phyloP scores from a whole-genome alignment of 768 basidiomycete genomes.

The Calocera cornea region DNA sequence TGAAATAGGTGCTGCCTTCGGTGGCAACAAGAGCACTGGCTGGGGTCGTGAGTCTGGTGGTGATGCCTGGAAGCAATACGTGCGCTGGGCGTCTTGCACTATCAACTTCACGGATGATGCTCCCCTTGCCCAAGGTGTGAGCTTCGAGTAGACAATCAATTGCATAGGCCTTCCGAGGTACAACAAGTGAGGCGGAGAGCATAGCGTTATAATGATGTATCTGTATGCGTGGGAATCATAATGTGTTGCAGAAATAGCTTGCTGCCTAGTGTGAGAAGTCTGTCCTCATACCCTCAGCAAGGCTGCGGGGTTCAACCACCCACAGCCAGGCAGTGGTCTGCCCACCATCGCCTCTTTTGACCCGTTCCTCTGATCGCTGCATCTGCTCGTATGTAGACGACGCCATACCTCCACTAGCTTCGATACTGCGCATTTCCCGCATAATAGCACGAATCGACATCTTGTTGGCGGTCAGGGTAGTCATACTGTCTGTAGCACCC shows the following conservation, averaged over 20 bases:
- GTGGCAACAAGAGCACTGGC: slow-evolving; percentile 71
- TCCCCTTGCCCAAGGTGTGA: slow-evolving; percentile 86
- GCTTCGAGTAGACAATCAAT: slow-evolving; percentile 35
- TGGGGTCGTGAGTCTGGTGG: slow-evolving; percentile 93
- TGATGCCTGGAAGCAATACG: slow-evolving; percentile 97
- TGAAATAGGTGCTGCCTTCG: slow-evolving; percentile 77
- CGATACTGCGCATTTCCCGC: slow-evolving; percentile 36
- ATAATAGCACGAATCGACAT: slow-evolving; percentile 64
- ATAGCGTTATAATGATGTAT: neutral
- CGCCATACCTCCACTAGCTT: slow-evolving; percentile 26
- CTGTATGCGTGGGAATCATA: neutral
- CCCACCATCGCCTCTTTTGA: slow-evolving; percentile 7
- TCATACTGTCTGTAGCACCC: slow-evolving; percentile 59
- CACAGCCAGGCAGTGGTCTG: slow-evolving; percentile 40
- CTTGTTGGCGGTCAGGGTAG: slow-evolving; percentile 77
- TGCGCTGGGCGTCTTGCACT: slow-evolving; percentile 73
- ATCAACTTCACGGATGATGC: slow-evolving; percentile 84
- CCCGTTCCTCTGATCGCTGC: slow-evolving; percentile 10
- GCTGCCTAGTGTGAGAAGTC: slow-evolving; percentile 8
- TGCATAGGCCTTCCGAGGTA: neutral
- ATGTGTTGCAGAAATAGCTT: neutral
- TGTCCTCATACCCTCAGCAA: slow-evolving; percentile 41
- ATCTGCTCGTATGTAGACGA: neutral
- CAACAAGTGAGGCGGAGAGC: neutral
- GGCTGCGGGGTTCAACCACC: slow-evolving; percentile 67